Evolutionary conservation across 2,329 filamentous ascomycete species (phyloP).

Genomic region (Penicillium sp.): DNA sequence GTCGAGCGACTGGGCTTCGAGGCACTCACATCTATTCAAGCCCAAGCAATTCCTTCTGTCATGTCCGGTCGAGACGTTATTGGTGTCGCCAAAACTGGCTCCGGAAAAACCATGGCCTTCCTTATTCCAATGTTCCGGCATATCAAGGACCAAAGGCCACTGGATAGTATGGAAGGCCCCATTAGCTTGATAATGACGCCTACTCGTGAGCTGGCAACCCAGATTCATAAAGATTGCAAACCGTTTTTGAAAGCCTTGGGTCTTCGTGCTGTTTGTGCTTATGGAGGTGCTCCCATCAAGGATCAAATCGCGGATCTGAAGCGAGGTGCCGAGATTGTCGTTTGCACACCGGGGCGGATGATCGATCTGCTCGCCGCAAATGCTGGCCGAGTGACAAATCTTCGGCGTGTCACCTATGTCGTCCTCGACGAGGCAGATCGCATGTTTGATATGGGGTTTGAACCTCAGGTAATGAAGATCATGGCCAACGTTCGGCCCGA

Average conservation of each 20-base stretch:
- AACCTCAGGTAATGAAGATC: conserved; percentile 96
- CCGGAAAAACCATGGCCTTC: conserved; percentile 95
- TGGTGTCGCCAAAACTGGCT: conserved; percentile 94
- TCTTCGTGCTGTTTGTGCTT: conserved; percentile 84
- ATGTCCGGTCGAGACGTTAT: conserved; percentile 97
- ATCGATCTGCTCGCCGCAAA: conserved; percentile 94
- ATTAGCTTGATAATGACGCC: conserved; percentile 88
- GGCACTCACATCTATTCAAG: conserved; percentile 87
- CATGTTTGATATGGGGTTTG: conserved; percentile 99
- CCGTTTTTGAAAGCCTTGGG: conserved; percentile 86
- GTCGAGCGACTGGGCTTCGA: conserved; percentile 79
- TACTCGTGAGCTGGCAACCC: conserved; percentile 86
- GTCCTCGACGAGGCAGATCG: conserved; percentile 96
- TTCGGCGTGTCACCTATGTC: conserved; percentile 84
- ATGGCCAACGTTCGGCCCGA: conserved; percentile 88
- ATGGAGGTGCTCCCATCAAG: conserved; percentile 92
- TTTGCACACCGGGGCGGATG: conserved; percentile 91
- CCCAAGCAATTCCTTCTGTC: conserved; percentile 88
- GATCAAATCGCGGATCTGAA: conserved; percentile 97
- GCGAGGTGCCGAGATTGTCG: conserved; percentile 88
- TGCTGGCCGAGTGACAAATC: conserved; percentile 87
- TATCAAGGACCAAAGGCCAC: conserved; percentile 84
- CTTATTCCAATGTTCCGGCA: conserved; percentile 96
- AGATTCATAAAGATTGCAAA: conserved; percentile 93
- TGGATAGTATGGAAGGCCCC: conserved; percentile 82